Evolutionary conservation across 2,329 filamentous ascomycete genomes (phyloP).

Genomic region (Ophioceras dolichostomum): DNA sequence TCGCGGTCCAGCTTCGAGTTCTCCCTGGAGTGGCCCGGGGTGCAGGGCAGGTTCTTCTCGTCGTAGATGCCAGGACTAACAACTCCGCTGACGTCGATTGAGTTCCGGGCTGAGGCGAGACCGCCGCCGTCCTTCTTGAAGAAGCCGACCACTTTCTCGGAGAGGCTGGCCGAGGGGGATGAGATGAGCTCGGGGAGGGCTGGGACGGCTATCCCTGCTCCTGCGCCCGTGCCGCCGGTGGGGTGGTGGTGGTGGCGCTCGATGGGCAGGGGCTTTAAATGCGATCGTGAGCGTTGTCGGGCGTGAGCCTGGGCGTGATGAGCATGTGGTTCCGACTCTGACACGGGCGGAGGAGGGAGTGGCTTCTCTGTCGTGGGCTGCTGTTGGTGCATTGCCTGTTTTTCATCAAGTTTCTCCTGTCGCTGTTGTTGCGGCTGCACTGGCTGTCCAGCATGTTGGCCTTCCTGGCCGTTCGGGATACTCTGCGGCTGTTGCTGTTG

Average conservation of each 20-base stretch:
- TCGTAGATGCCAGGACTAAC: conserved; percentile 14
- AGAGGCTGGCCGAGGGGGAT: background rate
- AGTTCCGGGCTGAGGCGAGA: conserved; percentile 19
- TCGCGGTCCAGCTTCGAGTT: conserved; percentile 14
- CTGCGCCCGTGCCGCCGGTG: no score
- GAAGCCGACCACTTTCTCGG: background rate
- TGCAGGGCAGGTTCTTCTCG: conserved; percentile 25
- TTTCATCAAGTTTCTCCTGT: no score
- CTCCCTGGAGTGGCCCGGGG: conserved; percentile 7
- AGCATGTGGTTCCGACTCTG: no score
- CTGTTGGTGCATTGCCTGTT: background rate
- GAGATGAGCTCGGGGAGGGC: no score
- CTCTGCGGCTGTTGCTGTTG: conserved; percentile 8
- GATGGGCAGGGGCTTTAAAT: no score
- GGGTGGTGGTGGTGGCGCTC: background rate
- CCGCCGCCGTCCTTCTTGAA: conserved; percentile 8
- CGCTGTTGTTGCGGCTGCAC: background rate
- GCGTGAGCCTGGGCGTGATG: no score
- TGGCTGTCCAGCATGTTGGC: no score
- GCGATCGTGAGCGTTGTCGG: no score
- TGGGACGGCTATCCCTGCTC: background rate
- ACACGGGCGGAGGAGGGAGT: no score
- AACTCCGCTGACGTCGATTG: no score
- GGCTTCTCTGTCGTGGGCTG: background rate
- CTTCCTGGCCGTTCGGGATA: conserved; percentile 13